Evolutionary conservation across 768 basidiomycete genomes (phyloP).

Genomic region (Sistotremastrum suecicum): DNA sequence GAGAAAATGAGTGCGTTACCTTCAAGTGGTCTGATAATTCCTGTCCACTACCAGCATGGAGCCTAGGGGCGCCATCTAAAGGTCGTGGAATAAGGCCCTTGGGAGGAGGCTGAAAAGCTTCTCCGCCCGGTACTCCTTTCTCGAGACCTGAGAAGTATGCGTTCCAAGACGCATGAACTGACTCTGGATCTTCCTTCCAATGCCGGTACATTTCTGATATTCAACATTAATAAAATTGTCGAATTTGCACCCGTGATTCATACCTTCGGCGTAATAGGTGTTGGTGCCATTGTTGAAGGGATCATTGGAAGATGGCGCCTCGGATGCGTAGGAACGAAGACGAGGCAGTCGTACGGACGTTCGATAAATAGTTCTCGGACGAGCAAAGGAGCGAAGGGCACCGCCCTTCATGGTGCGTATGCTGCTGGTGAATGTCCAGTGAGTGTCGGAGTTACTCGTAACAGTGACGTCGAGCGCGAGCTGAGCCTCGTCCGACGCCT

Average conservation of each 20-base stretch:
- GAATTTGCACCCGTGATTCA: too few species aligned
- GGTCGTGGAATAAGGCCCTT: constrained; percentile 48
- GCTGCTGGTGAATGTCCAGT: too few species aligned
- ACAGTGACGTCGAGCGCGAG: too few species aligned
- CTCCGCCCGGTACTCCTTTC: constrained; percentile 60
- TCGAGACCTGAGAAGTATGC: constrained; percentile 91
- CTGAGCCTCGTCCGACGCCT: too few species aligned
- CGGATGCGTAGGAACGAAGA: constrained; percentile 11
- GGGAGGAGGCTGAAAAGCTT: constrained; percentile 83
- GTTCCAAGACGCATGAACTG: constrained; percentile 91
- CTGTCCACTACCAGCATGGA: constrained; percentile 52
- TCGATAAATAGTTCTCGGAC: too few species aligned
- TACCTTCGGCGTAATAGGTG: constrained; percentile 72
- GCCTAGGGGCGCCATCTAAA: constrained; percentile 65
- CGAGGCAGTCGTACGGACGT: too few species aligned
- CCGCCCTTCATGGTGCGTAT: too few species aligned
- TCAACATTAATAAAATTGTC: constrained; percentile 4
- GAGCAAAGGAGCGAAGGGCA: too few species aligned
- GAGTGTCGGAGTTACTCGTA: too few species aligned
- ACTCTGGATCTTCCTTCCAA: constrained; percentile 80
- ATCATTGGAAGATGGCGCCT: constrained; percentile 61
- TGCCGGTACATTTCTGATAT: constrained; percentile 75
- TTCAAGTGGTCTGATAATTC: constrained; percentile 92
- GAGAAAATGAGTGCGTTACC: constrained; percentile 26
- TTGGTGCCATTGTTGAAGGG: constrained; percentile 90